Evolutionary conservation across 495 filamentous ascomycete species (phyloP).

Genomic region (Talaromyces borbonicus): DNA sequence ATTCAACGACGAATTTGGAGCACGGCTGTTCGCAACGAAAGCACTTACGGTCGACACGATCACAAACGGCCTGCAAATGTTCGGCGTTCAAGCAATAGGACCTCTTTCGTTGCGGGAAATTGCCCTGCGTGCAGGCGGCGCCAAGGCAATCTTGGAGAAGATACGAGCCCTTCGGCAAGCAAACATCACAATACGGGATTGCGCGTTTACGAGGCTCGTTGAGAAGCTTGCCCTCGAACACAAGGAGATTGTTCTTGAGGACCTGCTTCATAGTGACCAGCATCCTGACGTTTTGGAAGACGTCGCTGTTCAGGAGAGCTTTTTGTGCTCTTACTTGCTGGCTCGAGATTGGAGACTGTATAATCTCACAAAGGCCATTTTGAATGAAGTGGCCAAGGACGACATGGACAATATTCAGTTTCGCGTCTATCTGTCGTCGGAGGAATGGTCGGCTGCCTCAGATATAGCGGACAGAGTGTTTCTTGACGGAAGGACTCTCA

Average conservation of each 20-base stretch:
- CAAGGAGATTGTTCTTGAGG: slow-evolving; percentile 45
- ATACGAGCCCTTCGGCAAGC: slow-evolving; percentile 45
- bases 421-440: slow-evolving; percentile 30
- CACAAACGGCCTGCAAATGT: slow-evolving; percentile 50
- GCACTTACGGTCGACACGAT: slow-evolving; percentile 56
- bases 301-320: slow-evolving; percentile 40
- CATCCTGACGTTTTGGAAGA: slow-evolving; percentile 71
- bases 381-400: slow-evolving; percentile 26
- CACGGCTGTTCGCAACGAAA: slow-evolving; percentile 61
- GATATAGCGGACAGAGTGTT: slow-evolving; percentile 29
- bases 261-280: slow-evolving; percentile 57
- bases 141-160: slow-evolving; percentile 41
- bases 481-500: slow-evolving; percentile 17
- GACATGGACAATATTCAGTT: slow-evolving; percentile 32
- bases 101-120: slow-evolving; percentile 64
- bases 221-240: slow-evolving; percentile 45
- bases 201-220: slow-evolving; percentile 49
- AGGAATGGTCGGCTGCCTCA: slow-evolving; percentile 23
- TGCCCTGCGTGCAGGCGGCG: slow-evolving; percentile 46
- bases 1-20: slow-evolving; percentile 51
- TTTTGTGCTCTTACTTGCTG: slow-evolving; percentile 42
- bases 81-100: slow-evolving; percentile 58
- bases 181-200: slow-evolving; percentile 48
- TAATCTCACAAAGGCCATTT: slow-evolving; percentile 41
- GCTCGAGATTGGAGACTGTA: slow-evolving; percentile 41